These are phyloP conservation scores for Botryotinia narcissicola DNA, from an alignment of 2,329 filamentous ascomycete genomes.

Conservation along the genomic window DNA sequence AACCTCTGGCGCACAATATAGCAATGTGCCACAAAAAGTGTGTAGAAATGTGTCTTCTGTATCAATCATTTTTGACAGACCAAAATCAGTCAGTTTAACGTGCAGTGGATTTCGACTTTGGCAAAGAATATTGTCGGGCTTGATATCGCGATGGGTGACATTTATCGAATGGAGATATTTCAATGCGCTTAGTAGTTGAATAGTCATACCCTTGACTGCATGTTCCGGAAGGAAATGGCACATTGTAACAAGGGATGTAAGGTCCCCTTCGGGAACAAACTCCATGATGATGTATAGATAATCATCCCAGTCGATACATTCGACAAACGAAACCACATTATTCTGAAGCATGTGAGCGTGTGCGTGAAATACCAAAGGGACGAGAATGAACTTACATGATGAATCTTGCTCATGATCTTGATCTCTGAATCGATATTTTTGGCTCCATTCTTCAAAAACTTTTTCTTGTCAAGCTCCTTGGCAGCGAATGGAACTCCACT, in stretches of 20 bases:
- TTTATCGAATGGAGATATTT: conserved; percentile 82
- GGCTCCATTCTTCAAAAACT: conserved; percentile 83
- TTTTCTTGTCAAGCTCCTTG: conserved; percentile 91
- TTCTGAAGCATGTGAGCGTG: conserved; percentile 3
- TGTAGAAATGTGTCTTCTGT: conserved; percentile 82
- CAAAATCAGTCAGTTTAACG: conserved; percentile 95
- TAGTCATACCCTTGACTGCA: conserved; percentile 68
- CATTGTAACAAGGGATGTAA: conserved; percentile 68
- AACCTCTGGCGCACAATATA: conserved; percentile 96
- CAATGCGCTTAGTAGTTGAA: conserved; percentile 76
- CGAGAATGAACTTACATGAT: conserved; percentile 62
- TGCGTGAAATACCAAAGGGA: not conserved
- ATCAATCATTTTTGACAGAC: conserved; percentile 89
- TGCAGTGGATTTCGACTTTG: conserved; percentile 67
- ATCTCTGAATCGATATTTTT: conserved; percentile 96
- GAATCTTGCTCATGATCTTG: conserved; percentile 84
- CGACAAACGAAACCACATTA: conserved; percentile 89
- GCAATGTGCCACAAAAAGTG: conserved; percentile 91
- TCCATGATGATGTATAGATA: conserved; percentile 98
- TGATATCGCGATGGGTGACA: conserved; percentile 98
- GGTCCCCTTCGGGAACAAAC: conserved; percentile 76
- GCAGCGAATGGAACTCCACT: conserved; percentile 83
- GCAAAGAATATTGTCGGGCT: conserved; percentile 95
- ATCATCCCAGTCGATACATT: conserved; percentile 78
- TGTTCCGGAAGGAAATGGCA: conserved; percentile 63